Evolutionary conservation across 352 stramenopile genomes (phyloP).

Genomic region (Globisporangium barbulae): DNA sequence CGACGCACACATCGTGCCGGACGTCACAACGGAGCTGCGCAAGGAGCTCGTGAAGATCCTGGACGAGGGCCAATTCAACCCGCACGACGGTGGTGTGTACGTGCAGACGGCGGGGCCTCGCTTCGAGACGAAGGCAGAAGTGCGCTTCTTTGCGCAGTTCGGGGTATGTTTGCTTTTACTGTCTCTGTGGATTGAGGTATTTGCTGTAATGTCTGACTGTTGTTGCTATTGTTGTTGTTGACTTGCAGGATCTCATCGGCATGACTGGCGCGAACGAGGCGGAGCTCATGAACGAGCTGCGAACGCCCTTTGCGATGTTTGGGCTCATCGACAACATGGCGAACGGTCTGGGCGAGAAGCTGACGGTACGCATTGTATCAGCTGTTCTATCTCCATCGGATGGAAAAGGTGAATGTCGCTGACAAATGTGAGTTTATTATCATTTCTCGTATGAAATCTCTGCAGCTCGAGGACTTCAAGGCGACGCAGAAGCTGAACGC

Average conservation of each 20-base stretch:
- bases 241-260: slow-evolving; percentile 66
- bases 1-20: slow-evolving; percentile 82
- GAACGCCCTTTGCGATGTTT: slow-evolving; percentile 83
- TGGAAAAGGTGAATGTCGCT: not conserved
- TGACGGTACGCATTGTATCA: slow-evolving; percentile 38
- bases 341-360: slow-evolving; percentile 77
- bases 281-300: slow-evolving; percentile 80
- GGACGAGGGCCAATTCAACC: slow-evolving; percentile 34
- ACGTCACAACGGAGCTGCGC: slow-evolving; percentile 48
- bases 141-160: slow-evolving; percentile 86
- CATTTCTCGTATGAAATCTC: not conserved
- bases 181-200: not conserved
- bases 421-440: not conserved
- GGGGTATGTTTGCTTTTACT: slow-evolving; percentile 24
- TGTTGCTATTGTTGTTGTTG: not conserved
- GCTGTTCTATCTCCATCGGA: not conserved
- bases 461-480: slow-evolving; percentile 71
- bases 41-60: slow-evolving; percentile 47
- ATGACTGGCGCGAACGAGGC: slow-evolving; percentile 90
- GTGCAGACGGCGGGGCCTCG: slow-evolving; percentile 81
- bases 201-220: not conserved
- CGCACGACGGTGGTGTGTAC: slow-evolving; percentile 80
- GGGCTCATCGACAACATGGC: slow-evolving; percentile 88
- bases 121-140: slow-evolving; percentile 90
- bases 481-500: slow-evolving; percentile 72